Base-by-base conservation (phyloP, 1,284 basidiomycete genomes). In the Naganishia cerealis region DNA sequence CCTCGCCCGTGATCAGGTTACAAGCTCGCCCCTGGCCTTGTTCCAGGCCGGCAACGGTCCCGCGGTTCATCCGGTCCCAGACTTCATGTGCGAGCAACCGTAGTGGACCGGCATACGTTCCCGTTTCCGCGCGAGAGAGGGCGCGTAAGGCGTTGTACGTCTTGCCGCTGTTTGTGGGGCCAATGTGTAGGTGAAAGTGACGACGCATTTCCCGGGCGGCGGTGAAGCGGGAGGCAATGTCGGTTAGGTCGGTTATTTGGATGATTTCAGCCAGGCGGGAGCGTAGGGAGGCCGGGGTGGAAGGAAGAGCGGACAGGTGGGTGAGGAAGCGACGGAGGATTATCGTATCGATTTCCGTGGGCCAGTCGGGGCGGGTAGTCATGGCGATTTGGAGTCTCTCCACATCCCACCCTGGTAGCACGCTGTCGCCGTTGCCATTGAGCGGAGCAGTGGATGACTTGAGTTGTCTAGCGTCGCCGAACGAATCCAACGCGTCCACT, bases 111-210 rank as follows among this genome's bases (percentile, higher is more conserved):
- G 92, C 92, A 74, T 97, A 99, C 0, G 91, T 84, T 1, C 94
- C 95, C 0, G 82, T 83, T 0, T 81, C 75, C 0, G 93, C 88
- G 1, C 87, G 86, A 1, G 92, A 90, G 1, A 99, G 85, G 0
- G 94, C 91, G 55, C 92, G 88, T 13, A 99, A 83, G 0, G 94
- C 95, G 74, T 90, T 89, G 78, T 98, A 89, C 0, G 94, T 99
- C 82, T 99, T 99, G 50, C 95, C 95, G 69, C 91, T 93, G 81
- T 99, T 99, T 40, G 95, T 99, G 0, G 95, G 95, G 0, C 95
- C 95, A 68, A 99, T 92, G 77, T 99, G 95, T 82, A 99, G 88
- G 78, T 95, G 90, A 72, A 98, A 84, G 74, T 89, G 89, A 21
- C 95, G 86, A 9, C 84, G 85, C 67, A 88, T 74, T 1, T 82